Base-by-base conservation (phyloP, 2,329 filamentous ascomycete species). In the Aspergillus chevalieri region DNA sequence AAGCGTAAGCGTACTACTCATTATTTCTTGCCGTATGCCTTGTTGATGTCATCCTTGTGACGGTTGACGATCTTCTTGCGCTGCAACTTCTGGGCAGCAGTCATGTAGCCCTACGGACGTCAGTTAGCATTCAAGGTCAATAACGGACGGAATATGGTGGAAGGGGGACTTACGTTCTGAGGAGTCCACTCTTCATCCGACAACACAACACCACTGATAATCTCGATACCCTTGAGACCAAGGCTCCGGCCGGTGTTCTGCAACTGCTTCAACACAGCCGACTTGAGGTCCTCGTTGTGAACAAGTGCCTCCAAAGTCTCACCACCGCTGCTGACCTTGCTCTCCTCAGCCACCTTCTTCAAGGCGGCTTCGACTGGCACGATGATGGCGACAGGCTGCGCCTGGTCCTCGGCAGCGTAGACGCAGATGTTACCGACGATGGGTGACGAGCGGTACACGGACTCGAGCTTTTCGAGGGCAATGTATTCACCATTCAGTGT, bases 401-500 rank as follows among this genome's bases (percentile, higher is more conserved):
- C 78, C 68, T 89, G 82, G 58, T 86, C 81, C 56, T 80, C 72
- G 51, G 89, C 86, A 39, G 89, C 91, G 64, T 93, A 87, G 39
- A 95, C 80, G 77, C 93, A 93, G 65, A 96, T 83, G 73, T 95
- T 95, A 52, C 81, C 81, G 17, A 95, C 89, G 8, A 86, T 81
- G n/a, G 82, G 79, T 8, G 81, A 82, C 43, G 88, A 84, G 54
- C 91, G 85, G 75, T 96, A 97, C 48, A 95, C 79, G 3, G 91
- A 87, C 74, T 97, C 92, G 52, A 97, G 83, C 77, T 91, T 96
- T 76, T 97, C 92, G 3, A 98, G 81, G 19, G 92, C 93, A 68
- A 97, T 94, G 72, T 97, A 97, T 77, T 97, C 92, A 59, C 92
- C 92, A 52, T 91, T 90, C 57, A 89, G 81, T 55, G 93, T 91